phyloP scores from a whole-genome alignment of 1,139 yeast genomes.

The Torulaspora pretoriensis region DNA sequence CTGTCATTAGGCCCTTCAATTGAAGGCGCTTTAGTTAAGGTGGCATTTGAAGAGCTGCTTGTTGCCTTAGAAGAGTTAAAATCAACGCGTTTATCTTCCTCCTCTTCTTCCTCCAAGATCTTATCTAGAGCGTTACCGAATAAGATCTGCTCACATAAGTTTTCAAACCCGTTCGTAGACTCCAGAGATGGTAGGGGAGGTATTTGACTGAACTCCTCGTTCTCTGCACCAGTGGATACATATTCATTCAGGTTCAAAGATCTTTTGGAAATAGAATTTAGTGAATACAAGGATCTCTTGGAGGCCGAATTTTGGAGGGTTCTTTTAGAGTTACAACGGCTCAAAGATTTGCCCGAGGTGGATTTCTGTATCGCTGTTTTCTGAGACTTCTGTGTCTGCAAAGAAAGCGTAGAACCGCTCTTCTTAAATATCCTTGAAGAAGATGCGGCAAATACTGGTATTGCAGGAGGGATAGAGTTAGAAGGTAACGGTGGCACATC shows the following conservation, averaged over 20 bases:
- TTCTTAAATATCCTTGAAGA: slow-evolving; percentile 31
- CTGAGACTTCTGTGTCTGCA: slow-evolving; percentile 19
- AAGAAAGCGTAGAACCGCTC: slow-evolving; percentile 23
- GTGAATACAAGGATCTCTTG: slow-evolving; percentile 34
- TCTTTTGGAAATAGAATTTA: slow-evolving; percentile 35
- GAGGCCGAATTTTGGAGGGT: slow-evolving; percentile 34
- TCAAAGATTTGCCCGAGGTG: slow-evolving; percentile 22
- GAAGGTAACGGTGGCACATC: slow-evolving; percentile 17
- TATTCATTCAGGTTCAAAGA: slow-evolving; percentile 34
- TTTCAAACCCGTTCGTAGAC: slow-evolving; percentile 30
- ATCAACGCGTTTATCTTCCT: slow-evolving; percentile 9
- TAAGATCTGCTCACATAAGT: slow-evolving; percentile 33
- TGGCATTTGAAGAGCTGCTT: slow-evolving; percentile 4
- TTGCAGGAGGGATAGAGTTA: slow-evolving; percentile 17
- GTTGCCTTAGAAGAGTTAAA: neutral
- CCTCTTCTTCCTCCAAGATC: slow-evolving; percentile 28
- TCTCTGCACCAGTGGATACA: slow-evolving; percentile 18
- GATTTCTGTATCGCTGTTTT: slow-evolving; percentile 13
- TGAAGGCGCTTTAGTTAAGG: slow-evolving; percentile 2
- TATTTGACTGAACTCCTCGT: slow-evolving; percentile 7
- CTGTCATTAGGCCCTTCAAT: neutral
- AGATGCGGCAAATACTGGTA: slow-evolving; percentile 28
- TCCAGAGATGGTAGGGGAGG: slow-evolving; percentile 25
- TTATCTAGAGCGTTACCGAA: slow-evolving; percentile 29
- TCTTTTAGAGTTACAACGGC: slow-evolving; percentile 15